Evolutionary conservation across 1,284 basidiomycete species (phyloP).

Genomic region (Ceratobasidium sp.): DNA sequence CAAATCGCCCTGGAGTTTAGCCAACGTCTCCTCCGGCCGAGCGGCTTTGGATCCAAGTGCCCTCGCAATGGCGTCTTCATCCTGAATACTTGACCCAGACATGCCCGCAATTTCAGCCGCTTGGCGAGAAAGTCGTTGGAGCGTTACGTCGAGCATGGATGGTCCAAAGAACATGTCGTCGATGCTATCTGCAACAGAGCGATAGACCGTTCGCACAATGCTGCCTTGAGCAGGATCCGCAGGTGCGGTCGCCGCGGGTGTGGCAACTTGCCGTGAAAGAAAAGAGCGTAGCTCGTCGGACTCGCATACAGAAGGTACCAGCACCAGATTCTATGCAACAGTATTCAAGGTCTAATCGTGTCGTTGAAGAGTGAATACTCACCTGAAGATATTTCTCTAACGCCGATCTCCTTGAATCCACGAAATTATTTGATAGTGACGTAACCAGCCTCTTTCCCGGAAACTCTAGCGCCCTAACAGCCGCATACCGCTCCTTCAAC

Average conservation of each 20-base stretch:
- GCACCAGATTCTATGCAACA: constrained; percentile 72
- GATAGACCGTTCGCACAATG: constrained; percentile 85
- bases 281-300: constrained; percentile 87
- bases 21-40: constrained; percentile 75
- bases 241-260: constrained; percentile 21
- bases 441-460: constrained; percentile 92
- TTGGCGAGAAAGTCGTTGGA: constrained; percentile 87
- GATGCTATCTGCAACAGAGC: constrained; percentile 89
- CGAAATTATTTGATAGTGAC: constrained; percentile 79
- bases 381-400: constrained; percentile 94
- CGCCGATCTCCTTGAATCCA: constrained; percentile 82
- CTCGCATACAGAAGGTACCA: constrained; percentile 82
- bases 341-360: background rate
- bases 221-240: constrained; percentile 46
- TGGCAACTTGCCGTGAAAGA: constrained; percentile 80
- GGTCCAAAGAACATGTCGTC: constrained; percentile 94
- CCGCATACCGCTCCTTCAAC: constrained; percentile 77
- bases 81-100: constrained; percentile 80
- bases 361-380: constrained; percentile 31
- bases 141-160: constrained; percentile 94
- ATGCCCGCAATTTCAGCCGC: constrained; percentile 89
- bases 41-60: constrained; percentile 76
- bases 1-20: constrained; percentile 75
- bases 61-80: constrained; percentile 85
- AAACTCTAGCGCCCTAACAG: constrained; percentile 82